These are phyloP conservation scores for Leccinum variicolor DNA, from an alignment of 768 basidiomycete species.

Conservation along the genomic window DNA sequence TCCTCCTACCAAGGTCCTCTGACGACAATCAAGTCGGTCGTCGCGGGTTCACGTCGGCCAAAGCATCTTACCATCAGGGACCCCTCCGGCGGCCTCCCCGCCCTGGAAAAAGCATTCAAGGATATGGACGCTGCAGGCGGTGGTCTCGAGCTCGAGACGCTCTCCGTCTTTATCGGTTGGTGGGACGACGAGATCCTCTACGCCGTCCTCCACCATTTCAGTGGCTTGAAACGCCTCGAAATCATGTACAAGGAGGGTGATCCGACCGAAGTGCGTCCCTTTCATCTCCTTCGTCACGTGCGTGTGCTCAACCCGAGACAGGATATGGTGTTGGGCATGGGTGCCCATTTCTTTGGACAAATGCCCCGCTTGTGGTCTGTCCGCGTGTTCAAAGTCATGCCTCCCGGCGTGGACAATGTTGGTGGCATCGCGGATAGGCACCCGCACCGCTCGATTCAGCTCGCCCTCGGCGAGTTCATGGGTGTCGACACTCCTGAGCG, in stretches of 20 bases:
- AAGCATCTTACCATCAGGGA: conserved; percentile 26
- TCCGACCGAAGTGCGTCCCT: conserved; percentile 39
- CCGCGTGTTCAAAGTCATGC: conserved; percentile 34
- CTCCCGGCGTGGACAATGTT: conserved; percentile 10
- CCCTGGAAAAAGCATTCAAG: conserved; percentile 26
- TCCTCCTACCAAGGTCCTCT: conserved; percentile 23
- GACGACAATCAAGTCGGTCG: conserved; percentile 26
- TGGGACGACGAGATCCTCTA: conserved; percentile 49
- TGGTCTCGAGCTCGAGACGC: conserved; percentile 25
- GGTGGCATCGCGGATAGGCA: conserved; percentile 7
- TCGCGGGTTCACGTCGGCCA: conserved; percentile 15
- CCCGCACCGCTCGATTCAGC: conserved; percentile 10
- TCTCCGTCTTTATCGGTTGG: conserved; percentile 35
- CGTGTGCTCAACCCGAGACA: background rate
- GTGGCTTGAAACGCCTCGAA: conserved; percentile 34
- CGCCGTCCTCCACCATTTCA: conserved; percentile 39
- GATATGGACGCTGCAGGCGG: conserved; percentile 20
- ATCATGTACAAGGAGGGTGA: conserved; percentile 37
- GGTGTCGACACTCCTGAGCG: conserved; percentile 11
- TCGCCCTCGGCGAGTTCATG: conserved; percentile 10
- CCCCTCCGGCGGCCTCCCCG: conserved; percentile 15
- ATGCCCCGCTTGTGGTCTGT: conserved; percentile 37
- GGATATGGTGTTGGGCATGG: conserved; percentile 42
- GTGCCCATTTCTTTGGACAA: conserved; percentile 38
- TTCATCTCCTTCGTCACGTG: background rate